Evolutionary conservation across 2,329 filamentous ascomycete genomes (phyloP).

Genomic region (Cladosporium sp.): DNA sequence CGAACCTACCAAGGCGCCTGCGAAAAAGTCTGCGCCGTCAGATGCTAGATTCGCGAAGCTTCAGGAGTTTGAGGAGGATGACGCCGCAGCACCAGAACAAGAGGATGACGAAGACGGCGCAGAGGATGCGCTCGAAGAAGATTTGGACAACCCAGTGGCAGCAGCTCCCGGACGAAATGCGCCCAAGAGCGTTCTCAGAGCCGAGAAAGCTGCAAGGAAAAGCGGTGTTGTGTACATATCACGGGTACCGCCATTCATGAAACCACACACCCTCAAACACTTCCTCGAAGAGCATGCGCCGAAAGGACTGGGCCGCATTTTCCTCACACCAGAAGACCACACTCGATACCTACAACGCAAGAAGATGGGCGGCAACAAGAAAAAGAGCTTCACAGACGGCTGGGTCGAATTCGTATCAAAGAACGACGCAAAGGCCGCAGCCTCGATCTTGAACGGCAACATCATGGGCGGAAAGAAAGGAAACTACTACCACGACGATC

Average conservation of each 20-base stretch:
- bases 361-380: constrained; percentile 74
- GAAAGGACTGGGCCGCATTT: constrained; percentile 64
- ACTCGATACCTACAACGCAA: constrained; percentile 63
- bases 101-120: constrained; percentile 21
- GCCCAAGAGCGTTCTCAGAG: constrained; percentile 64
- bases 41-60: constrained; percentile 17
- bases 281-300: constrained; percentile 71
- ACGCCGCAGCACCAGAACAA: constrained; percentile 19
- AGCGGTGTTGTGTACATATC: constrained; percentile 82
- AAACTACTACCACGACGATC: constrained; percentile 76
- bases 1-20: constrained; percentile 14
- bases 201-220: constrained; percentile 62
- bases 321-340: constrained; percentile 72
- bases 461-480: constrained; percentile 82
- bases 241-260: constrained; percentile 84
- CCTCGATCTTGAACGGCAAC: constrained; percentile 70
- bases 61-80: constrained; percentile 22
- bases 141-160: not conserved
- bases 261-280: constrained; percentile 70
- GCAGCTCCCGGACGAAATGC: constrained; percentile 31
- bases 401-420: constrained; percentile 82
- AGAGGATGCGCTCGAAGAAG: constrained; percentile 13
- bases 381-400: constrained; percentile 74
- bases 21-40: constrained; percentile 14
- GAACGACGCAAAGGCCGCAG: constrained; percentile 70